These are phyloP conservation scores for Batrachochytrium dendrobatidis DNA, from an alignment of 371 early-diverging fungal species.

Conservation along the genomic window DNA sequence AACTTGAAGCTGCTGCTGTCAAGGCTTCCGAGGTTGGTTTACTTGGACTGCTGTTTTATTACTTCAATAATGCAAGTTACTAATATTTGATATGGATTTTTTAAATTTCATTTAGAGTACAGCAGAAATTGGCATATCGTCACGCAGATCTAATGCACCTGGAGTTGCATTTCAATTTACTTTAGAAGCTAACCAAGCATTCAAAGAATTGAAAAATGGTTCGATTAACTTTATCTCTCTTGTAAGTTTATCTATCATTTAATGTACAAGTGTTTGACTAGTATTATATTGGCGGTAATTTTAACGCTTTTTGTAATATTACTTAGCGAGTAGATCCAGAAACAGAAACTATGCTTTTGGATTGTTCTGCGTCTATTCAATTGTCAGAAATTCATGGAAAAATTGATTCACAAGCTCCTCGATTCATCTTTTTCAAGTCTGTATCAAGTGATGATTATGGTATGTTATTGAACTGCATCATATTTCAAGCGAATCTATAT, in stretches of 20 bases:
- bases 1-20: slow-evolving; percentile 64
- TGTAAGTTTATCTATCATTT: slow-evolving; percentile 26
- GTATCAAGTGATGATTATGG: background rate
- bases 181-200: slow-evolving; percentile 50
- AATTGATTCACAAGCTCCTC: background rate
- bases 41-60: background rate
- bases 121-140: slow-evolving; percentile 27
- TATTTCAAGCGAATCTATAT: background rate
- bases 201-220: slow-evolving; percentile 44
- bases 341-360: background rate
- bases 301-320: background rate
- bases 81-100: background rate
- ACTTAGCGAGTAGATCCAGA: background rate
- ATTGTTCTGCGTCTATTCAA: background rate
- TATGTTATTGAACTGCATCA: slow-evolving; percentile 3
- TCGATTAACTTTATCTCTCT: slow-evolving; percentile 60
- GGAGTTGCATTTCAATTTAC: slow-evolving; percentile 42
- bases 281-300: background rate
- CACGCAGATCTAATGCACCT: slow-evolving; percentile 46
- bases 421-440: background rate
- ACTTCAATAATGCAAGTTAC: background rate
- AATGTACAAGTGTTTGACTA: background rate
- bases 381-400: background rate
- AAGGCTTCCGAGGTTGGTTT: slow-evolving; percentile 51
- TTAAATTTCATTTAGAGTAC: slow-evolving; percentile 8